Conservation (phyloP, 208 protist genomes). For the Wallacemonas sp. region DNA sequence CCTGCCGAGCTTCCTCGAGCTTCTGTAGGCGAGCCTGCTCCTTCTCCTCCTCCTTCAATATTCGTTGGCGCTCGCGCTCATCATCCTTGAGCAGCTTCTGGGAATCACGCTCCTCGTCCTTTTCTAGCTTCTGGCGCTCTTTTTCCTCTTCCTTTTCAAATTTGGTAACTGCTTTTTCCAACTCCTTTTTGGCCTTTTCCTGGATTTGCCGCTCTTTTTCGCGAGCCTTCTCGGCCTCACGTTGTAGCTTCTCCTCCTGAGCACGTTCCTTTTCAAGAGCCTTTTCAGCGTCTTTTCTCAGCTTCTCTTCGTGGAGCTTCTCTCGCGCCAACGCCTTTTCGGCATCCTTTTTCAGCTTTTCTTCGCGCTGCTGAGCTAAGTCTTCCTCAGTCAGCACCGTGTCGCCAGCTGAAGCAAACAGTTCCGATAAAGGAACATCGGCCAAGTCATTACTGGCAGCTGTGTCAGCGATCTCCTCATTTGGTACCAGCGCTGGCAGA, state of each 20-base stretch:
- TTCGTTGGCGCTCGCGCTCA: not conserved
- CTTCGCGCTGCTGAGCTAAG: conserved; percentile 7
- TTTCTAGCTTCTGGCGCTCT: conserved; percentile 10
- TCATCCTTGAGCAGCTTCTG: conserved; percentile 12
- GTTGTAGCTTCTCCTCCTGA: conserved; percentile 6
- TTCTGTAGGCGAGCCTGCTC: conserved; percentile 9
- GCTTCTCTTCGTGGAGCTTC: conserved; percentile 8
- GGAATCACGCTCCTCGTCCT: conserved; percentile 8
- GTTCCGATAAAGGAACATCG: not conserved
- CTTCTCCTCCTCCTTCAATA: not conserved
- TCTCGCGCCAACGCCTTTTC: conserved; percentile 5
- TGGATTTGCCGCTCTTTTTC: not conserved
- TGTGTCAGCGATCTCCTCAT: no score
- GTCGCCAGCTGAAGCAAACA: not conserved
- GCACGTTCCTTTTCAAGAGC: conserved; percentile 9
- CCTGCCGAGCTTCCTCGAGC: conserved; percentile 8
- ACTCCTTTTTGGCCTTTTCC: conserved; percentile 15
- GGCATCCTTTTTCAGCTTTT: conserved; percentile 15
- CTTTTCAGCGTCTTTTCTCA: conserved; percentile 17
- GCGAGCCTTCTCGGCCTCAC: conserved; percentile 12
- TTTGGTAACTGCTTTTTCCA: not conserved
- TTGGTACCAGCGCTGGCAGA: not conserved
- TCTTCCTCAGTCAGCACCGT: not conserved
- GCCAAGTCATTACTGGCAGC: no score
- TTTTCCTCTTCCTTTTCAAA: conserved; percentile 19